phyloP scores from a whole-genome alignment of 139 green algal species.

The Zygnema circumcarinatum region DNA sequence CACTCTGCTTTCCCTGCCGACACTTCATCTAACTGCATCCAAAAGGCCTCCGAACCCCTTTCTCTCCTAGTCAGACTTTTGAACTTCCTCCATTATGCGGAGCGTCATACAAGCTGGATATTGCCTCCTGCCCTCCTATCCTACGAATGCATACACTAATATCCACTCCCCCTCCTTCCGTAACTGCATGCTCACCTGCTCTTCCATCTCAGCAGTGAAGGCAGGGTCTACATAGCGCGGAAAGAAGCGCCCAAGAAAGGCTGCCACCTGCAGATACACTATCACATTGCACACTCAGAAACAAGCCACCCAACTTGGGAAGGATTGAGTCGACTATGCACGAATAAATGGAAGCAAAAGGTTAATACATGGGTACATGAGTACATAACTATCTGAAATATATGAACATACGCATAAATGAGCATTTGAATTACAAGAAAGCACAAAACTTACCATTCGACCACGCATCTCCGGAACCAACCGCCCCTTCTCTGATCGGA shows the following conservation, averaged over 20 bases:
- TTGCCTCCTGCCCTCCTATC: too few relatives aligned
- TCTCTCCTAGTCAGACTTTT: too few relatives aligned
- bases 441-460: slow-evolving; percentile 14
- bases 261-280: background rate
- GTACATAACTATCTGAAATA: too few relatives aligned
- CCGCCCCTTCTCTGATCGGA: slow-evolving; percentile 2
- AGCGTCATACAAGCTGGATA: too few relatives aligned
- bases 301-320: too few relatives aligned
- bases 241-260: slow-evolving; percentile 49
- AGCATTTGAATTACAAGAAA: background rate
- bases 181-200: background rate
- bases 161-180: too few relatives aligned
- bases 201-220: slow-evolving; percentile 53
- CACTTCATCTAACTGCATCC: slow-evolving; percentile 49
- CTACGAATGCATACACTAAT: too few relatives aligned
- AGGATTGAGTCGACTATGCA: too few relatives aligned
- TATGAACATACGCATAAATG: background rate
- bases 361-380: too few relatives aligned
- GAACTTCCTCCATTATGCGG: too few relatives aligned
- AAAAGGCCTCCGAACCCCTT: too few relatives aligned
- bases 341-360: too few relatives aligned
- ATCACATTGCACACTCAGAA: slow-evolving; percentile 8
- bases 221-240: slow-evolving; percentile 33
- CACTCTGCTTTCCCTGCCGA: background rate
- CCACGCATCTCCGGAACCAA: slow-evolving; percentile 31